Evolutionary conservation across 202 grass and related monocot genomes (phyloP), one percentile per base, ranked within the genome.

Genomic region (Elaeis oleifera): DNA sequence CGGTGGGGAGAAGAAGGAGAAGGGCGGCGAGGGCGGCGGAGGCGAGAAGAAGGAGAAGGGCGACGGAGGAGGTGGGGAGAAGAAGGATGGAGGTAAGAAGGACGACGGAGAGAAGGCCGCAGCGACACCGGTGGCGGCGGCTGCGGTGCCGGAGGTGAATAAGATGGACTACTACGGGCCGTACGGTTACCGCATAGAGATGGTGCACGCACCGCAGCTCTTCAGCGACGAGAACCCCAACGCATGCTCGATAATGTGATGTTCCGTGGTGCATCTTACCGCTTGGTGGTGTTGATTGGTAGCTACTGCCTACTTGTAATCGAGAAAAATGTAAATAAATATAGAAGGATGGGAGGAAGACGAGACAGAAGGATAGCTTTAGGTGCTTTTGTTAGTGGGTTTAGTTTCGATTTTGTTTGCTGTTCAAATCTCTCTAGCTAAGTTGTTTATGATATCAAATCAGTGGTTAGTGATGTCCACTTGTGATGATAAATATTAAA

Each of bases 171-270:
- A 83, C 49, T 26, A 64, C 13, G 5, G 11, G 22, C 4, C 58
- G 9, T 71, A 81, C 49, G 61, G 39, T 14, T 89, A 89, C 74
- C 61, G 51, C 4, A 39, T 81, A 1, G 83, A 86, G 60, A 89
- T 83, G 79, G 80, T 74, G 25, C 88, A 84, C 25, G 21, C 88
- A 1, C 73, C 94, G 50, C 85, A 99, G 72, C 25, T 99, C 26
- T 89, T 97, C 71, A 97, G 94, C 64, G 94, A 99, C 61, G 94
- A 99, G 78, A 92, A 99, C 75, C 94, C 94, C 18, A 92, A 99
- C 67, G 78, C 82, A 6, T 99, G 94, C 59, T 86, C 88, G 61
- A 49, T 99, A 29, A 99, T 92, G 88, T 99, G 55, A 89, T 31
- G 36, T 13, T 44, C 36, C 36, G 36, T 5, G 36, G 11, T 13